A percentile compares a stretch with the other conserved stretches of the same genome.
Conservation (phyloP, 306 rosid species). For the Lathyrus tuberosus region DNA sequence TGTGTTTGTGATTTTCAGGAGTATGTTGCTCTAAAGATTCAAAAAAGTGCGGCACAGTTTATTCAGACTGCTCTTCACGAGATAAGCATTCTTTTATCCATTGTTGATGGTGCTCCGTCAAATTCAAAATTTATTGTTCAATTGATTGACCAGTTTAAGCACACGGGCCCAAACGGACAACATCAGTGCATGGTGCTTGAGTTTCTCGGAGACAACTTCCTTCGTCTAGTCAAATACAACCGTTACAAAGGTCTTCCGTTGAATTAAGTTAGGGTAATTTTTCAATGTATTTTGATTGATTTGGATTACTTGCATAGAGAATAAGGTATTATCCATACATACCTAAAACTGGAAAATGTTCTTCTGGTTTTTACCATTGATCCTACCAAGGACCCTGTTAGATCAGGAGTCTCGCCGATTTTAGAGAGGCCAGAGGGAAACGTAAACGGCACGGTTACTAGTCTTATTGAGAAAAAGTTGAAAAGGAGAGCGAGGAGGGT, state of each 20-base stretch:
- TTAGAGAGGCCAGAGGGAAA: conserved; percentile 89
- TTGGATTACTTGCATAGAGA: conserved; percentile 92
- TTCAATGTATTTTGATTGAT: conserved; percentile 77
- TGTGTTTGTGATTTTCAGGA: conserved; percentile 47
- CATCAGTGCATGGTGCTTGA: conserved; percentile 96
- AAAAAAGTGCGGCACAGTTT: conserved; percentile 95
- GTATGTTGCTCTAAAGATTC: conserved; percentile 94
- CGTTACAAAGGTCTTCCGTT: conserved; percentile 74
- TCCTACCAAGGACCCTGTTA: conserved; percentile 79
- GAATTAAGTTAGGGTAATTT: conserved; percentile 78
- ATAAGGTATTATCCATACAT: conserved; percentile 82
- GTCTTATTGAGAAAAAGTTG: conserved; percentile 74
- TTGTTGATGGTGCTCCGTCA: conserved; percentile 61
- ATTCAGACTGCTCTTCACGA: conserved; percentile 94
- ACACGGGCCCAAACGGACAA: conserved; percentile 92
- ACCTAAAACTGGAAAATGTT: conserved; percentile 91
- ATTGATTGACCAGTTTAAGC: conserved; percentile 93
- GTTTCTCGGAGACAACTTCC: conserved; percentile 93
- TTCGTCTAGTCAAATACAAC: conserved; percentile 70
- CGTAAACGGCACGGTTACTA: conserved; percentile 62
- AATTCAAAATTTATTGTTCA: conserved; percentile 69
- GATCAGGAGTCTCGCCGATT: conserved; percentile 65
- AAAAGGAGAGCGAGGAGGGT: conserved; percentile 92
- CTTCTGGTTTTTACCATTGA: conserved; percentile 81
- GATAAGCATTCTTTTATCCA: conserved; percentile 74